phyloP scores from a whole-genome alignment of 2,329 filamentous ascomycete species.

The Intubia oerlemansii region DNA sequence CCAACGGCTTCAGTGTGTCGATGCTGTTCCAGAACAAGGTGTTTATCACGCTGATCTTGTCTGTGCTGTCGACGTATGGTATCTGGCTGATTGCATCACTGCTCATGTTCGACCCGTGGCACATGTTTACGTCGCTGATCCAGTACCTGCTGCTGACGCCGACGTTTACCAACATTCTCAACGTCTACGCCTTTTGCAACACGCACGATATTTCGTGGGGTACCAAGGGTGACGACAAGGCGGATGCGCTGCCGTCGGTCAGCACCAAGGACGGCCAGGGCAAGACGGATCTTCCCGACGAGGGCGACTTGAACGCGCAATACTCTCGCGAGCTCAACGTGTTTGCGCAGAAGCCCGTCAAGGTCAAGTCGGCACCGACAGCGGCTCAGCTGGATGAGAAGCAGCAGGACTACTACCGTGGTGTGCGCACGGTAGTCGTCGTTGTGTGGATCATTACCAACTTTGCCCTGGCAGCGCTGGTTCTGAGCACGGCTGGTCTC shows the following conservation, averaged over 20 bases:
- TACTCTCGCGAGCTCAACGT: slow-evolving; percentile 68
- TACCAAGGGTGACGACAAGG: slow-evolving; percentile 93
- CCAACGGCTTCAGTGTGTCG: slow-evolving; percentile 44
- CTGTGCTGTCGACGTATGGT: slow-evolving; percentile 75
- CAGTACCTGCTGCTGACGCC: slow-evolving; percentile 92
- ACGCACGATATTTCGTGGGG: slow-evolving; percentile 96
- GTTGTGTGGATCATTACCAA: slow-evolving; percentile 95
- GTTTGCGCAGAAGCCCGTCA: slow-evolving; percentile 54
- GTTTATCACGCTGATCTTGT: slow-evolving; percentile 88
- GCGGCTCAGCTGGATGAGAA: slow-evolving; percentile 44
- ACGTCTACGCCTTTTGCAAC: slow-evolving; percentile 72
- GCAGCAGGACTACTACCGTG: slow-evolving; percentile 97
- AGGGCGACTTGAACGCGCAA: slow-evolving; percentile 83
- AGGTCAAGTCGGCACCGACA: slow-evolving; percentile 41
- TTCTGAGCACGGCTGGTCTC: slow-evolving; percentile 68
- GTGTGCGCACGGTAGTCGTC: slow-evolving; percentile 80
- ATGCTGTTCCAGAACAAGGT: slow-evolving; percentile 69
- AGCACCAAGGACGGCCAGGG: slow-evolving; percentile 73
- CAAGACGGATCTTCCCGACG: slow-evolving; percentile 89
- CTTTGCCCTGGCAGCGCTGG: slow-evolving; percentile 67
- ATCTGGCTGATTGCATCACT: slow-evolving; percentile 84
- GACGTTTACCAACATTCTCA: slow-evolving; percentile 94
- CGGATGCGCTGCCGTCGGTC: slow-evolving; percentile 73
- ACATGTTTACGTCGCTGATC: slow-evolving; percentile 89
- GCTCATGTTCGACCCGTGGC: slow-evolving; percentile 95